phyloP scores from a whole-genome alignment of 2,329 filamentous ascomycete species.

The Raffaelea ambrosiae region DNA sequence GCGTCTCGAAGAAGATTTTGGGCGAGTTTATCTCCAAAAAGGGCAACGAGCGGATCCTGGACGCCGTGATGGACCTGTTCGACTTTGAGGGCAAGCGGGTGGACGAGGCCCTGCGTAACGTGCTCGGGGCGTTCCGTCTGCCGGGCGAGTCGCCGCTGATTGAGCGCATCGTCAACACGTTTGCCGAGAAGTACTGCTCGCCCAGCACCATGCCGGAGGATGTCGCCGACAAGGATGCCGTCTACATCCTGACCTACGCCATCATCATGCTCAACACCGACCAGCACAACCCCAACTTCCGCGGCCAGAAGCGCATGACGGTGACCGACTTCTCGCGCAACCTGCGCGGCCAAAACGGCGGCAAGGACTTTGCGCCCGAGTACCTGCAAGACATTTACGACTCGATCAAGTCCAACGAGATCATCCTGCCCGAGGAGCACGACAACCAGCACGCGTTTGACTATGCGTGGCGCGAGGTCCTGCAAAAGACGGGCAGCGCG shows the following conservation, averaged over 20 bases:
- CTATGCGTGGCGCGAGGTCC: conserved; percentile 91
- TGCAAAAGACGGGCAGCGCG: conserved; percentile 73
- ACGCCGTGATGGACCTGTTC: conserved; percentile 78
- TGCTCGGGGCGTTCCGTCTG: conserved; percentile 88
- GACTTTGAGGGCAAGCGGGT: conserved; percentile 81
- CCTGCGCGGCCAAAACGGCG: conserved; percentile 80
- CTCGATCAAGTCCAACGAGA: conserved; percentile 86
- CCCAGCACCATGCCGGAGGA: conserved; percentile 59
- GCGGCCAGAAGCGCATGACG: conserved; percentile 71
- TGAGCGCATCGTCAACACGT: conserved; percentile 80
- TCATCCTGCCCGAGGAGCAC: conserved; percentile 94
- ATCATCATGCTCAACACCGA: conserved; percentile 98
- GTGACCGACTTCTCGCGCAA: conserved; percentile 77
- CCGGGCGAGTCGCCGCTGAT: conserved; percentile 91
- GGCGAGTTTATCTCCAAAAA: conserved; percentile 92
- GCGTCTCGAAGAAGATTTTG: conserved; percentile 81
- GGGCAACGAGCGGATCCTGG: conserved; percentile 75
- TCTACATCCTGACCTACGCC: conserved; percentile 87
- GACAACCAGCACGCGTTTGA: conserved; percentile 96
- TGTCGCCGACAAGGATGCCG: conserved; percentile 76
- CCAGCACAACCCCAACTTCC: conserved; percentile 89
- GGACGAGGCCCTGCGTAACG: conserved; percentile 77
- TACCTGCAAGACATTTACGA: conserved; percentile 84
- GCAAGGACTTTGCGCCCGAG: conserved; percentile 72
- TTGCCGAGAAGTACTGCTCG: conserved; percentile 73